phyloP scores from a whole-genome alignment of 2,329 filamentous ascomycete genomes.

The Coniochaeta prunicola region DNA sequence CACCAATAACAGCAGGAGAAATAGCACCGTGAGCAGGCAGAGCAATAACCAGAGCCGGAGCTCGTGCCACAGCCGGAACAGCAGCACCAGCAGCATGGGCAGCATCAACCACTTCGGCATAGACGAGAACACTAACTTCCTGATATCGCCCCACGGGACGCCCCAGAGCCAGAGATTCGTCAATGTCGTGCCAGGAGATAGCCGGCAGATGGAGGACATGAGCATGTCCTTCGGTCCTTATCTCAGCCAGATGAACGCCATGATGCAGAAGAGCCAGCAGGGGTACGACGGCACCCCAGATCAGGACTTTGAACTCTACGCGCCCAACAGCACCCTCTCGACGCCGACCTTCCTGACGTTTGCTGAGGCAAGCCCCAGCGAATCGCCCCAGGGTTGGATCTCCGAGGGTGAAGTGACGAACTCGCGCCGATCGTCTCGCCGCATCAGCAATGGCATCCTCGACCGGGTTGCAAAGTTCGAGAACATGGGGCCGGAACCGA shows the following conservation, averaged over 20 bases:
- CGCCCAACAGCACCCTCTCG: slow-evolving; percentile 35
- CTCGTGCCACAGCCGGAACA: slow-evolving; percentile 2
- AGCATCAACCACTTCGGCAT: slow-evolving; percentile 11
- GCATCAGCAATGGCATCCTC: slow-evolving; percentile 55
- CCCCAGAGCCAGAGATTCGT: slow-evolving; percentile 48
- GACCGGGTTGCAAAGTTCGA: slow-evolving; percentile 55
- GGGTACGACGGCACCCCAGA: slow-evolving; percentile 17
- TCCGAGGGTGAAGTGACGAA: slow-evolving; percentile 40
- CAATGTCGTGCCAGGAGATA: slow-evolving; percentile 32
- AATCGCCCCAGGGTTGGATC: slow-evolving; percentile 36
- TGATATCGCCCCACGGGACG: slow-evolving; percentile 48
- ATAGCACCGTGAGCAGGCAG: slow-evolving; percentile 5
- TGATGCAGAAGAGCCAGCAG: slow-evolving; percentile 39
- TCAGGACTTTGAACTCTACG: slow-evolving; percentile 45
- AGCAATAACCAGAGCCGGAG: neutral
- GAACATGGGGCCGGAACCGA: slow-evolving; percentile 24
- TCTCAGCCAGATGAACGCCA: slow-evolving; percentile 31
- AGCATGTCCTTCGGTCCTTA: slow-evolving; percentile 41
- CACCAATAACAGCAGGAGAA: slow-evolving; percentile 23
- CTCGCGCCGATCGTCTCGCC: slow-evolving; percentile 33
- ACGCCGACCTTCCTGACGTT: slow-evolving; percentile 44
- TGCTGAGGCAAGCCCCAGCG: slow-evolving; percentile 34
- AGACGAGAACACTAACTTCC: slow-evolving; percentile 43
- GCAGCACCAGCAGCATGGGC: slow-evolving; percentile 13
- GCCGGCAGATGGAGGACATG: slow-evolving; percentile 20